Base-by-base conservation (phyloP, 306 rosid species). In the Betula pendula region DNA sequence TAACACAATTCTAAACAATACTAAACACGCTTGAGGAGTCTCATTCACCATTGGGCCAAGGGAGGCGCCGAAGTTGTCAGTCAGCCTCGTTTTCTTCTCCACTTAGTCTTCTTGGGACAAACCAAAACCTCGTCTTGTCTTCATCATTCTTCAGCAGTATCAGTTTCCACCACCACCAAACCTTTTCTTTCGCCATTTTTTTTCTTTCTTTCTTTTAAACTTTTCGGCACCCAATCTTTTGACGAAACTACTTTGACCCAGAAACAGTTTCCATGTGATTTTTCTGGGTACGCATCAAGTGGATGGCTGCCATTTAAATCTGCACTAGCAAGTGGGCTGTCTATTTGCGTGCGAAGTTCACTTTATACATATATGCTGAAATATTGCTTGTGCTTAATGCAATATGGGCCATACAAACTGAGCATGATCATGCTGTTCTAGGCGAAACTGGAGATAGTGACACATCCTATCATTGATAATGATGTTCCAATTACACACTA, bases 41-140 rank as follows among this genome's bases (percentile, higher is more conserved):
- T 3, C 13, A 20, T 20, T 24, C 14, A 11, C 27, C 77, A 40
- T 40, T 74, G 80, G 83, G 74, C 74, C 72, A 55, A 43, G 49
- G 43, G 50, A 67, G 16, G 78, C 71, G 80, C 73, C 76, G 71
- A 81, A 75, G 68, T 75, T 56, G 76, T 80, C 42, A 38, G 42
- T 38, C 76, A 40, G 71, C 42, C 60, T 76, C 62, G 77, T 66
- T 55, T 75, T 48, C 60, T 17, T 53, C 55, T 48, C 63, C 71
- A 73, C 75, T 63, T 15, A 31, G 52, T 29, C 12, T 68, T 82
- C 75, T 60, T 25, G 69, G 87, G 75, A 76, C 62, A 31, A 47
- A 48, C 77, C 72, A 24, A 52, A 69, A 87, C 80, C 29, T 66
- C 49, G 92, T 84, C 83, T 79, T 74, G 90, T 86, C 92, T 75